A percentile compares a stretch with the other conserved stretches of the same genome.
Conservation (phyloP, 371 early-diverging fungal genomes). For the Funneliformis caledonium region DNA sequence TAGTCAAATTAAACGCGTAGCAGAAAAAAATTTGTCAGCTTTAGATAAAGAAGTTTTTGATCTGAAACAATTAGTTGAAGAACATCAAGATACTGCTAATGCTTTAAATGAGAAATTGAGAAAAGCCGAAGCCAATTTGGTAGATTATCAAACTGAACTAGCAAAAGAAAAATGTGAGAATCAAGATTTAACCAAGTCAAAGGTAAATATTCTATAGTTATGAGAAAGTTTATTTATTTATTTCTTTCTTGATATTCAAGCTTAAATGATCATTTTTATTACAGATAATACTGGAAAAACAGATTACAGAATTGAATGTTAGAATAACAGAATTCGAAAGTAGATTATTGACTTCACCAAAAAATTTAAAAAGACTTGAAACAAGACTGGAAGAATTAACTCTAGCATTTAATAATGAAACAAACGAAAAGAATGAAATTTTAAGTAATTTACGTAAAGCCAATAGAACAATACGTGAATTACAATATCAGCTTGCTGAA, state of each 20-base stretch:
- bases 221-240: conserved; percentile 17
- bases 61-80: conserved; percentile 72
- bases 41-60: conserved; percentile 61
- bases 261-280: conserved; percentile 28
- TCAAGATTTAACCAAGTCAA: conserved; percentile 66
- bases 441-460: conserved; percentile 62
- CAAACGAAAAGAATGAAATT: conserved; percentile 64
- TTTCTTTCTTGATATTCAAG: background rate
- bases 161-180: conserved; percentile 66
- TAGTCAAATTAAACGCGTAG: conserved; percentile 61
- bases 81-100: conserved; percentile 61
- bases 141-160: conserved; percentile 64
- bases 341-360: conserved; percentile 55
- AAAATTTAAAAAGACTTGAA: conserved; percentile 61
- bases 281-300: conserved; percentile 71
- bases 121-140: conserved; percentile 62
- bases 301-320: conserved; percentile 73
- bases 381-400: conserved; percentile 70
- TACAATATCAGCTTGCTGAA: conserved; percentile 81
- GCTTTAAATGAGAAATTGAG: conserved; percentile 63
- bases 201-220: conserved; percentile 47
- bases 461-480: conserved; percentile 81
- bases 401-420: conserved; percentile 65
- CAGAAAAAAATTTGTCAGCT: conserved; percentile 60
- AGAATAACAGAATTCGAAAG: conserved; percentile 78